A percentile compares a stretch with the other conserved stretches of the same genome.
These are phyloP conservation scores for Fusarium setosum DNA, from an alignment of 2,329 filamentous ascomycete species.

Conservation along the genomic window DNA sequence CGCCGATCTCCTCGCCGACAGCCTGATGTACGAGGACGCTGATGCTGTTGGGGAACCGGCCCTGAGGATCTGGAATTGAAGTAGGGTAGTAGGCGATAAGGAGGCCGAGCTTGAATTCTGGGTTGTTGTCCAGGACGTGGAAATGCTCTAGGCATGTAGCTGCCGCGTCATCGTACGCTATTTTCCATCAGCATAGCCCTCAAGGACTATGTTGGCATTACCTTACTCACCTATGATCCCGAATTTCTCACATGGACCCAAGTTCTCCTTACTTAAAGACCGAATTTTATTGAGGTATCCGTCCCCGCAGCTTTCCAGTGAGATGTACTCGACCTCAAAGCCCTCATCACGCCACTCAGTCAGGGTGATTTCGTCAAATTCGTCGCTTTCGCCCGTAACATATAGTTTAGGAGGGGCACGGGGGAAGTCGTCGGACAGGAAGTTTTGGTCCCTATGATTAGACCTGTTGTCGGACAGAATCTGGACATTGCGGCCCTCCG, in stretches of 20 bases:
- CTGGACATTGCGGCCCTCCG: constrained; percentile 46
- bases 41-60: constrained; percentile 53
- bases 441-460: constrained; percentile 55
- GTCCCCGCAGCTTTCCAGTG: constrained; percentile 49
- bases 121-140: constrained; percentile 57
- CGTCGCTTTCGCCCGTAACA: constrained; percentile 54
- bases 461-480: constrained; percentile 47
- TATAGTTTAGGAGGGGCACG: constrained; percentile 53
- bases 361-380: constrained; percentile 53
- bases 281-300: constrained; percentile 51
- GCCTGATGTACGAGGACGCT: constrained; percentile 54
- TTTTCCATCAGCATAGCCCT: background rate
- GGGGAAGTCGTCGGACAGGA: constrained; percentile 55
- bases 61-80: constrained; percentile 55
- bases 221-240: constrained; percentile 53
- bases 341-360: constrained; percentile 55
- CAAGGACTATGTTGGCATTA: background rate
- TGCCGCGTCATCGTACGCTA: constrained; percentile 58
- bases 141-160: constrained; percentile 57
- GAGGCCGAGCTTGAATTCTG: constrained; percentile 54
- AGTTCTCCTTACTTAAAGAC: constrained; percentile 45
- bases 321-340: constrained; percentile 56
- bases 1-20: constrained; percentile 51
- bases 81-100: constrained; percentile 60
- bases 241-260: constrained; percentile 56